These are phyloP conservation scores for Pelargonium fulgidum DNA, from an alignment of 441 rosid genomes.

Conservation along the genomic window DNA sequence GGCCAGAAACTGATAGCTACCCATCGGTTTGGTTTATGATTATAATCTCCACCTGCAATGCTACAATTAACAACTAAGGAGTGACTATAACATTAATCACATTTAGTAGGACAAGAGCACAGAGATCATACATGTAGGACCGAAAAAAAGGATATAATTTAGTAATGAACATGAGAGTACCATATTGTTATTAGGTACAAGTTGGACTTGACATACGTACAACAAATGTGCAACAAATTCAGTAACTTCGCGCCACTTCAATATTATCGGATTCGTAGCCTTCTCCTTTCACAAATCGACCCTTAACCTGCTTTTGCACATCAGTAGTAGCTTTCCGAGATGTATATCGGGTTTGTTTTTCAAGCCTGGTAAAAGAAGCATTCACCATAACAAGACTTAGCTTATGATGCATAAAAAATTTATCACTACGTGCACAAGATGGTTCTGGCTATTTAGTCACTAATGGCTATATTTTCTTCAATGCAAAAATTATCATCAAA, in stretches of 20 bases:
- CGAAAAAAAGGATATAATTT: conserved; percentile 18
- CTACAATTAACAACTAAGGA: no score
- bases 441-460: no score
- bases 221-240: background rate
- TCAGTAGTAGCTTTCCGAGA: conserved; percentile 27
- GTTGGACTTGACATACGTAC: conserved; percentile 11
- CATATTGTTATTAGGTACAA: background rate
- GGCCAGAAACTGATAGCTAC: no score
- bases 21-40: no score
- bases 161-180: conserved; percentile 6
- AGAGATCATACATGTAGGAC: conserved; percentile 10
- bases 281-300: conserved; percentile 19
- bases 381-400: background rate
- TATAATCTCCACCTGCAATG: no score
- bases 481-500: no score
- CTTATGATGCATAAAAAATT: background rate
- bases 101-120: background rate
- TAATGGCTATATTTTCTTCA: no score
- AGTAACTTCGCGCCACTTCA: conserved; percentile 20
- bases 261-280: conserved; percentile 25
- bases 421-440: background rate
- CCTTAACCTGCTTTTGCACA: conserved; percentile 28
- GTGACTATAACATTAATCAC: no score
- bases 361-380: conserved; percentile 25
- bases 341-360: conserved; percentile 27